Base-by-base conservation (phyloP, 192 early-diverging fungal species). In the Backusella mclennaniae region DNA sequence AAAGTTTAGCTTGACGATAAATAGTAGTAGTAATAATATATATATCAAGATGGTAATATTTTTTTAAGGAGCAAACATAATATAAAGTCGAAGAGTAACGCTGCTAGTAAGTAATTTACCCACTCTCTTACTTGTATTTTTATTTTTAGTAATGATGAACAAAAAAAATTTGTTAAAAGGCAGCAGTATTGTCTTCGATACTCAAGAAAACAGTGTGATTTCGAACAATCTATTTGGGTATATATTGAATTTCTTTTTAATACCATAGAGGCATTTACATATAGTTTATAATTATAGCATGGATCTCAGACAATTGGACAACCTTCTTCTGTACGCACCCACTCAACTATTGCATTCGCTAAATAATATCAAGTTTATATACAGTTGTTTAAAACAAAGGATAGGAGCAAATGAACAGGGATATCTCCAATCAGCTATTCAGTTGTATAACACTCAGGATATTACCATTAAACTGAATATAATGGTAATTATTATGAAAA, bases 221-320 rank as follows among this genome's bases (percentile, higher is more conserved):
- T 77, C 76, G 19, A 72, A 77, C 46, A 77, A 77, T 39, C 70
- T 77, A 12, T 70, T 77, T 52, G 76, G 76, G 76, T 71, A 77
- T 6, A 5, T 26, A 36, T 35, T 49, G 46, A n/a, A 49, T 49
- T n/a, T 49, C 19, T 49, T 49, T n/a, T 49, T 44, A 44, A 19
- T n/a, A n/a, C 46, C 6, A 19, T 4, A 49, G 1, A 49, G 38
- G 14, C 35, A 33, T 38, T 33, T 5, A 33, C 15, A 17, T 44
- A 44, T 17, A 1, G 8, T 49, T 49, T 49, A 49, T 49, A 59
- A 59, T 11, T 1, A 46, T 23, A 77, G 76, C 8, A 77, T 77
- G 76, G 69, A 72, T 72, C 44, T 77, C 26, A 59, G 76, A 5
- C 68, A 72, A 6, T 8, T 77, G 23, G 29, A 71, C 5, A n/a